Conservation (phyloP, 169 alveolate genomes). For the Cryptosporidium canis region DNA sequence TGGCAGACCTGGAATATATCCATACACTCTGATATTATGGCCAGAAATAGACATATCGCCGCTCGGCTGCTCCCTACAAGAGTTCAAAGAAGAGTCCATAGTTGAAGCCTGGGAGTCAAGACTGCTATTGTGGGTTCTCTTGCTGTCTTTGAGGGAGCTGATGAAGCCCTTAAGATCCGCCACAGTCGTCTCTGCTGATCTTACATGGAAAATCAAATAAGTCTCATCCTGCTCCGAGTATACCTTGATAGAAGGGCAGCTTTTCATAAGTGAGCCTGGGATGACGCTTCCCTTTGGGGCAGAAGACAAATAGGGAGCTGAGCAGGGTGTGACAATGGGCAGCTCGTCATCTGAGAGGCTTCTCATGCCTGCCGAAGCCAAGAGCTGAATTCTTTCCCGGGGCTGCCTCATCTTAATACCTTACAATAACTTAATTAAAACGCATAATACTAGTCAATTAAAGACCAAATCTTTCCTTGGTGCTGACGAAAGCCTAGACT, state of each 20-base stretch:
- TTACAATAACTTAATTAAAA: not conserved
- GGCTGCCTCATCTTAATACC: not conserved
- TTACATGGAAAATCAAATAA: not conserved
- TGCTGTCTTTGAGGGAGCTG: not conserved
- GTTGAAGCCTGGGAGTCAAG: slow-evolving; percentile 57
- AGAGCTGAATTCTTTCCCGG: not conserved
- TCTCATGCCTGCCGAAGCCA: not conserved
- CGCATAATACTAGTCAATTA: not conserved
- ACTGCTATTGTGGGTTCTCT: not conserved
- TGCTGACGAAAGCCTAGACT: not conserved
- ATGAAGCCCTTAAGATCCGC: slow-evolving; percentile 12
- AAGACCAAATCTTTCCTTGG: not conserved
- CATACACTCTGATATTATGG: slow-evolving; percentile 8
- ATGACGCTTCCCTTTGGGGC: not conserved
- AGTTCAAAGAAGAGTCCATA: slow-evolving; percentile 19
- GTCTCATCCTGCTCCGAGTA: slow-evolving; percentile 54
- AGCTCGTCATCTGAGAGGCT: slow-evolving; percentile 10
- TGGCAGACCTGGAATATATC: slow-evolving; percentile 1
- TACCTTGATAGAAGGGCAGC: slow-evolving; percentile 13
- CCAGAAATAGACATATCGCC: not conserved
- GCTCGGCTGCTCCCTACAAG: not conserved
- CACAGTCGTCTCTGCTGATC: not conserved
- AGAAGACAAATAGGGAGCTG: not conserved
- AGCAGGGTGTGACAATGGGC: slow-evolving; percentile 45
- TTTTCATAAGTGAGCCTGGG: not conserved